A percentile compares a stretch with the other conserved stretches of the same genome.
Conservation (phyloP, 73 alveolate genomes). For the Strombidium stylifer region DNA sequence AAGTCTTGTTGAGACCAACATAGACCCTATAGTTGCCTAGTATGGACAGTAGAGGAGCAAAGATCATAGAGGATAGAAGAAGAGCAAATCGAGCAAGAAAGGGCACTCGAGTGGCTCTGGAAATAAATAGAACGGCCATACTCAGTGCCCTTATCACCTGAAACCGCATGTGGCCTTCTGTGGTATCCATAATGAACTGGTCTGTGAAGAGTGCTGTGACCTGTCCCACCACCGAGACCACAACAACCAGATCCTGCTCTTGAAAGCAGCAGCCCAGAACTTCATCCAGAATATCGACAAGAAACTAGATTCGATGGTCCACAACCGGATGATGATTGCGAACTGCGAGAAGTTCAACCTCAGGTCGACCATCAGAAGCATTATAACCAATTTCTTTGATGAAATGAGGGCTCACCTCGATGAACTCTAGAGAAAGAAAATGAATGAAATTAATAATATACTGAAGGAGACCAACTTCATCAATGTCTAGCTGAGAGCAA, state of each 20-base stretch:
- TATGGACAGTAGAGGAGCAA: no score
- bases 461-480: slow-evolving; percentile 37
- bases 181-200: slow-evolving; percentile 54
- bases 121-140: neutral
- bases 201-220: slow-evolving; percentile 68
- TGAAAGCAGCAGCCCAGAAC: slow-evolving; percentile 62
- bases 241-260: slow-evolving; percentile 43
- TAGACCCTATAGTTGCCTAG: no score
- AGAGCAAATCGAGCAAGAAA: no score
- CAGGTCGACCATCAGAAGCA: slow-evolving; percentile 18
- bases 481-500: slow-evolving; percentile 32
- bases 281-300: slow-evolving; percentile 26
- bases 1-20: no score
- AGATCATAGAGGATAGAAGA: no score
- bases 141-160: slow-evolving; percentile 33
- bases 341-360: slow-evolving; percentile 42
- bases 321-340: slow-evolving; percentile 6
- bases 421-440: slow-evolving; percentile 19
- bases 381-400: slow-evolving; percentile 48
- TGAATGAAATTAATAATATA: slow-evolving; percentile 41
- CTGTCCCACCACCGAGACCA: slow-evolving; percentile 55
- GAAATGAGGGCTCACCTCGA: slow-evolving; percentile 10
- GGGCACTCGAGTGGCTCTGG: no score
- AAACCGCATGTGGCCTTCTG: slow-evolving; percentile 51
- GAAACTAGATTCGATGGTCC: slow-evolving; percentile 2